A percentile compares a stretch with the other conserved stretches of the same genome.
Evolutionary conservation across 2,329 filamentous ascomycete species (phyloP).

Genomic region (Beauveria pseudobassiana): DNA sequence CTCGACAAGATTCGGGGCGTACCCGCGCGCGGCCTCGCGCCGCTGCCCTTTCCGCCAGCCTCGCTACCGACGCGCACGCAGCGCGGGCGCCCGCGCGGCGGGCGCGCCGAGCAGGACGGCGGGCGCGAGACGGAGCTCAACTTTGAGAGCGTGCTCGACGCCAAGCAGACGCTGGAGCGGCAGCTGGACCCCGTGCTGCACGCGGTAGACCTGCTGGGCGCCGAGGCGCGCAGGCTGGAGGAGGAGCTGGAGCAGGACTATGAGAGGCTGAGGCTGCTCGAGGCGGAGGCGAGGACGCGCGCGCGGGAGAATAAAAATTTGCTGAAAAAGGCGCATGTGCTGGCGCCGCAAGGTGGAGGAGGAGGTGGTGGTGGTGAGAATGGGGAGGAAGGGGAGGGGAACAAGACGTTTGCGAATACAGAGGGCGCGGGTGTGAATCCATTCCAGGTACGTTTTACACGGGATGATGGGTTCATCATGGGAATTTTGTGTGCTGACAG

Average conservation of each 20-base stretch:
- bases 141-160: slow-evolving; percentile 56
- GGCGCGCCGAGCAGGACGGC: slow-evolving; percentile 26
- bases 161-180: slow-evolving; percentile 47
- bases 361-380: background rate
- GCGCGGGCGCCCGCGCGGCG: slow-evolving; percentile 11
- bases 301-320: slow-evolving; percentile 42
- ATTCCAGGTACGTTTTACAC: slow-evolving; percentile 23
- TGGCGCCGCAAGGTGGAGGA: slow-evolving; percentile 32
- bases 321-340: slow-evolving; percentile 40
- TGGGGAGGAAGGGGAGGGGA: slow-evolving; percentile 1
- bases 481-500: background rate
- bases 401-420: slow-evolving; percentile 15
- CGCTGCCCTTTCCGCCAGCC: slow-evolving; percentile 59
- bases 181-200: slow-evolving; percentile 57
- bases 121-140: slow-evolving; percentile 54
- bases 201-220: slow-evolving; percentile 50
- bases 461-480: background rate
- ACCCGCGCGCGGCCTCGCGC: slow-evolving; percentile 20
- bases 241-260: slow-evolving; percentile 49
- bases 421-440: slow-evolving; percentile 11
- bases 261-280: slow-evolving; percentile 39
- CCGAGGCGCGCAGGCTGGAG: slow-evolving; percentile 51
- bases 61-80: slow-evolving; percentile 19
- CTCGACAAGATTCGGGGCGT: slow-evolving; percentile 40
- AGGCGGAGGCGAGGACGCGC: slow-evolving; percentile 50